Base-by-base conservation (phyloP, 1,284 basidiomycete genomes). In the Fomitopsis schrenkii region DNA sequence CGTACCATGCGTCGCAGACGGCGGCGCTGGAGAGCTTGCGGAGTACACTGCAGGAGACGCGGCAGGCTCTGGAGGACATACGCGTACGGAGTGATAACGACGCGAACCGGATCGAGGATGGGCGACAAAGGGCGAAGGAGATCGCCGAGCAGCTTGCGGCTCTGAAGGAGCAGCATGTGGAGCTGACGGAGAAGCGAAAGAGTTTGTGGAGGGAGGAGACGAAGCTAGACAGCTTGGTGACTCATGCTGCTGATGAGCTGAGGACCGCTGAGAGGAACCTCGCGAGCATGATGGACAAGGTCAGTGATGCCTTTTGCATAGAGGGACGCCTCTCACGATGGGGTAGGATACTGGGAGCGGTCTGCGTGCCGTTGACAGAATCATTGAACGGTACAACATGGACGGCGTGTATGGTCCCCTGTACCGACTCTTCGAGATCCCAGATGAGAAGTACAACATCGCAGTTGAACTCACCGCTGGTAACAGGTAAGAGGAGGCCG, bases 181-280 rank as follows among this genome's bases (percentile, higher is more conserved):
- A 86, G 63, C 77, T 93, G 68, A 83, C 79, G 50, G 95, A 98
- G 76, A 83, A 85, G 76, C 80, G 92, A 70, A 98, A 97, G 81
- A 94, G 96, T 62, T 76, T 96, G 30, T 98, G 97, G 97, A 86
- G 96, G 68, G 94, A 98, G 73, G 95, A 98, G 67, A 89, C 93
- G 1, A 96, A 94, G 75, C 77, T 97, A 35, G 86, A 90, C 62
- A 90, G 90, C 63, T 81, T 89, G 22, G 86, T 93, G 1, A 82
- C 83, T 36, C 86, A 92, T 63, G 94, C 94, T 1, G 81, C 81
- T 17, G 91, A 93, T 62, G 91, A 97, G 75, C 78, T 97, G 64
- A 84, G 90, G 67, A 83, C 83, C 3, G 88, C 94, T 0, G 93
- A 98, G 75, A 82, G 95, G 59, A 78, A 78, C 15, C 78, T 99